Base-by-base conservation (phyloP, 2,329 filamentous ascomycete genomes). In the Calonectria pseudoturangicola region DNA sequence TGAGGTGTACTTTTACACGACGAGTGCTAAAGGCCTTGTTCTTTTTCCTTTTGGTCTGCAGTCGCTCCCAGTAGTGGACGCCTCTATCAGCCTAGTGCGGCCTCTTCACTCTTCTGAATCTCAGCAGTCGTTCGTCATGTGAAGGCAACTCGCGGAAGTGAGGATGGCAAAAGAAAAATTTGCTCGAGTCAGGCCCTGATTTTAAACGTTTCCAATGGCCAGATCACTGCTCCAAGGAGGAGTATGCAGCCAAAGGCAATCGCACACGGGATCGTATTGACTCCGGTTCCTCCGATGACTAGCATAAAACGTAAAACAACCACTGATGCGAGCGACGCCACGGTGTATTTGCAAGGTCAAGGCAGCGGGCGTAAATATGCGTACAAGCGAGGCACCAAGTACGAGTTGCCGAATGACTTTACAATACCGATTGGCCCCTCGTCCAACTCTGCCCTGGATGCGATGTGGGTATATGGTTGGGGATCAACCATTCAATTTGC, bases 401-500 rank as follows among this genome's bases (percentile, higher is more conserved):
- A 73, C 64, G 68, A 48, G 74, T 69, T 27, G 36, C 68, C 47
- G 63, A 68, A 25, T 69, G 65, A 39, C 68, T 67, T 63, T 60
- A 60, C 62, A 73, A 50, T 63, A 62, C 68, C 68, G 45, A 68
- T 72, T 68, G 71, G 66, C 54, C 28, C 48, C 27, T 63, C 39
- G 27, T 12, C 45, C 30, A 62, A 15, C 30, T 63, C 18, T 47
- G 68, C 48, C 51, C 58, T 41, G 27, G 68, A 71, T 73, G 70
- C 7, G 25, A 56, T 28, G 73, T 72, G 72, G 68, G 41, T 67
- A 68, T 67, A 68, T 66, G 56, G 50, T 47, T 45, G 54, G 36
- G 64, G 65, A 65, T 66, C 67, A 50, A 63, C 68, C 68, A 72
- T 64, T 75, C 73, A 48, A 73, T 70, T 67, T 68, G 70, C 67